Base-by-base conservation (phyloP, 148 eudicot genomes). In the Amaranthus cruentus region DNA sequence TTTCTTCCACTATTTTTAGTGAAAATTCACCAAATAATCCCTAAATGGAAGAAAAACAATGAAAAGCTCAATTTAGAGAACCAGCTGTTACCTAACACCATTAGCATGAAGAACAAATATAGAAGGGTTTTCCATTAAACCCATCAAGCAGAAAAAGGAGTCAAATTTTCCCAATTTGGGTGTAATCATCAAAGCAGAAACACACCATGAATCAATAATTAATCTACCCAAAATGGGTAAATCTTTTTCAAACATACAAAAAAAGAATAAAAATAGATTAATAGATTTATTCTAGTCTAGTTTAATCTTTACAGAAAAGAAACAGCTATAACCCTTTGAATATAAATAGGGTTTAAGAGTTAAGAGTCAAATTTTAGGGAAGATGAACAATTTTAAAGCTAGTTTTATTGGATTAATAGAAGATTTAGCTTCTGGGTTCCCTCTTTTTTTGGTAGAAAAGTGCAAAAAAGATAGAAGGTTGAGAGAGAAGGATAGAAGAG, bases 241-340 rank as follows among this genome's bases (percentile, higher is more conserved):
- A 28, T 28, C 38, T 28, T 28, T 28, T 28, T 28, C 38, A 28
- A 28, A 28, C 38, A 28, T 0, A 28, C 38, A 28, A 28, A 10
- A 68, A 28, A 28, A 6, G 13, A 54, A 64, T 12, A 56, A 55
- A 57, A 55, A 28, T 28, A 28, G 57, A 14, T 47, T 47, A 0
- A 0, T 6, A 55, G 51, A 53, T 42, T 9, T 21, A 62, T 43
- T 6, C 62, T 55, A 52, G 50, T 69, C 4, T 14, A 10, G 28
- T 13, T 61, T 48, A 72, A 72, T 49, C 53, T 49, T 48, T 60
- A 59, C 56, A 49, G 54, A 28, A 72, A 70, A 18, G 69, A 69
- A 69, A 62, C 57, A 8, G 72, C 76, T 67, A 72, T 68, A 78
- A 66, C 75, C 66, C 66, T 21, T 60, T 9, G 3, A 62, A 54